These are phyloP conservation scores for Pichia sp. DNA, from an alignment of 1,139 yeast genomes.

Conservation along the genomic window DNA sequence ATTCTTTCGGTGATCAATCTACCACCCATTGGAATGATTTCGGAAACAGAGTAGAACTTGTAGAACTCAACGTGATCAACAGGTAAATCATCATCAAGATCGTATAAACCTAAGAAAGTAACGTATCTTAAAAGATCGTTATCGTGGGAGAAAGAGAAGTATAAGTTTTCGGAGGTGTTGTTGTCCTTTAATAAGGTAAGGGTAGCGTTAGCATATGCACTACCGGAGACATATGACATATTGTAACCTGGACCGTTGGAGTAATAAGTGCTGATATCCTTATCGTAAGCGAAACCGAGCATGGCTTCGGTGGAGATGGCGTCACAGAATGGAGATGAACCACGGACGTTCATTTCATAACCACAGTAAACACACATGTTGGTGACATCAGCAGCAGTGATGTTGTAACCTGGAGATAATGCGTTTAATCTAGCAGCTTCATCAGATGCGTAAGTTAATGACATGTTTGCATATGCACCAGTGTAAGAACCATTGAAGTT, in stretches of 20 bases:
- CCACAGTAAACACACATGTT: conserved; percentile 46
- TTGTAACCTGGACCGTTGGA: conserved; percentile 50
- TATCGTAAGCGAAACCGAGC: conserved; percentile 40
- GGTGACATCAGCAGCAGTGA: conserved; percentile 38
- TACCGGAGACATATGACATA: conserved; percentile 29
- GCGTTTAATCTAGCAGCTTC: conserved; percentile 29
- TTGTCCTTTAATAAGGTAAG: conserved; percentile 38
- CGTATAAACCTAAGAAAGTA: conserved; percentile 43
- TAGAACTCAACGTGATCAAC: conserved; percentile 34
- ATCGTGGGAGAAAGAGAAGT: conserved; percentile 49
- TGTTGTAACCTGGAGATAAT: conserved; percentile 36
- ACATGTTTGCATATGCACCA: conserved; percentile 3
- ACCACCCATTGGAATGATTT: conserved; percentile 52
- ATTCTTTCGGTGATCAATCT: conserved; percentile 25
- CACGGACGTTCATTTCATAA: conserved; percentile 48
- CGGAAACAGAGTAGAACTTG: conserved; percentile 21
- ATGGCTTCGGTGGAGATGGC: conserved; percentile 50
- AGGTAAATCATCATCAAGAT: conserved; percentile 30
- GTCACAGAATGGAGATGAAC: conserved; percentile 45
- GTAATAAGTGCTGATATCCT: conserved; percentile 45
- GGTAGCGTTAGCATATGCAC: conserved; percentile 40
- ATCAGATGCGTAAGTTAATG: conserved; percentile 9
- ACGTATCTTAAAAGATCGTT: conserved; percentile 44
- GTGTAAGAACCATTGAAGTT: background rate
- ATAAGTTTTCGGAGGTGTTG: conserved; percentile 25